A percentile compares a stretch with the other conserved stretches of the same genome.
These are phyloP conservation scores for Ophiostoma angusticollis DNA, from an alignment of 2,329 filamentous ascomycete genomes.

Conservation along the genomic window DNA sequence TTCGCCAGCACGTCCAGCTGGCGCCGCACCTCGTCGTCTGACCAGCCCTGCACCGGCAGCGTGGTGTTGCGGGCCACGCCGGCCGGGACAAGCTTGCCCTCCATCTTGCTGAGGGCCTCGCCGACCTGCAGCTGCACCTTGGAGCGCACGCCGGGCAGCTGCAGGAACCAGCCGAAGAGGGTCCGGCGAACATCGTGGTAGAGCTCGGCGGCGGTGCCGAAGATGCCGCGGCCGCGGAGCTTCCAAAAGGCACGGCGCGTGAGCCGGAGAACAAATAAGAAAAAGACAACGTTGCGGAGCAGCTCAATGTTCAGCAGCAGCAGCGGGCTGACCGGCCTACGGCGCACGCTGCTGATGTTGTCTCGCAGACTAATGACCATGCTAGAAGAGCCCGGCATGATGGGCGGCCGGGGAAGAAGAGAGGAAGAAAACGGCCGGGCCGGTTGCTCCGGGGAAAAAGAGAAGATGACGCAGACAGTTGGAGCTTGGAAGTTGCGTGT, in stretches of 20 bases:
- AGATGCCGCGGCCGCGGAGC: constrained; percentile 73
- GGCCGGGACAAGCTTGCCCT: constrained; percentile 68
- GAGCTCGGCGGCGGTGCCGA: constrained; percentile 64
- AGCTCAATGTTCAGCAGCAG: constrained; percentile 54
- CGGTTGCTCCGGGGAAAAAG: too few species aligned
- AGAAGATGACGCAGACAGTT: too few species aligned
- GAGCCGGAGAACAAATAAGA: constrained; percentile 77
- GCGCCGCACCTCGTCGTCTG: constrained; percentile 60
- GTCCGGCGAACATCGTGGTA: constrained; percentile 60
- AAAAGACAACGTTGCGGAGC: constrained; percentile 78
- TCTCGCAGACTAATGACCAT: constrained; percentile 60
- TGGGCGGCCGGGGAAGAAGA: too few species aligned
- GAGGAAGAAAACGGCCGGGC: too few species aligned
- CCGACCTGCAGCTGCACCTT: constrained; percentile 76
- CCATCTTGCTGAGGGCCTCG: constrained; percentile 66
- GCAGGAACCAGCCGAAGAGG: constrained; percentile 75
- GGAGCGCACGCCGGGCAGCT: constrained; percentile 71
- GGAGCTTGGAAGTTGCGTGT: too few species aligned
- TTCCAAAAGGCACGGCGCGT: constrained; percentile 70
- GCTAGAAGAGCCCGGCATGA: constrained; percentile 54
- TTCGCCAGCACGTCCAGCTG: constrained; percentile 68
- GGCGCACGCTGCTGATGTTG: constrained; percentile 49
- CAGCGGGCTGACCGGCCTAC: constrained; percentile 41
- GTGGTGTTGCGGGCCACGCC: constrained; percentile 55
- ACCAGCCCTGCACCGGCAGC: constrained; percentile 75